Conservation (phyloP, 1,284 basidiomycete species). For the Anthracocystis walkeri region DNA sequence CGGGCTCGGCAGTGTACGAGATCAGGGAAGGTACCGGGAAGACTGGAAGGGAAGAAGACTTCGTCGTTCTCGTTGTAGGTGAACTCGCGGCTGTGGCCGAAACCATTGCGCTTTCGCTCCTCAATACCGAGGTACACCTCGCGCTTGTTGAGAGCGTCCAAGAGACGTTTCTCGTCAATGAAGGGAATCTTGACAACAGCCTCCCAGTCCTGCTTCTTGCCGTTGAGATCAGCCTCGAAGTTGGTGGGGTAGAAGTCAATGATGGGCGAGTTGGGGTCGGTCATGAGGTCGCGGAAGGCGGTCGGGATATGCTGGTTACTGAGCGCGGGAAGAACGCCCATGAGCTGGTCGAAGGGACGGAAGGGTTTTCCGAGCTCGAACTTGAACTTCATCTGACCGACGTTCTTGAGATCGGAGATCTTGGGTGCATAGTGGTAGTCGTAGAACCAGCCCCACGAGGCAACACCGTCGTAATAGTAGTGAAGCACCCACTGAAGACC, state of each 20-base stretch:
- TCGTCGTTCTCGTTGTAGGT: constrained; percentile 74
- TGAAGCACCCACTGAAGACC: constrained; percentile 99
- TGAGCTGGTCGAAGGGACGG: constrained; percentile 93
- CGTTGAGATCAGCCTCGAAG: constrained; percentile 94
- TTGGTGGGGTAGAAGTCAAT: constrained; percentile 92
- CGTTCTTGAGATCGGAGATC: constrained; percentile 80
- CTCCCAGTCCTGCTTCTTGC: constrained; percentile 99
- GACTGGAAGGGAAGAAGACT: constrained; percentile 85
- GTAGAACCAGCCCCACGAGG: constrained; percentile 99
- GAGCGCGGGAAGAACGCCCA: constrained; percentile 94
- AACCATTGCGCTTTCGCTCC: constrained; percentile 82
- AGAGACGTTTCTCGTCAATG: constrained; percentile 84
- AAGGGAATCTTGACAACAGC: constrained; percentile 99
- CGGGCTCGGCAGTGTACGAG: constrained; percentile 83
- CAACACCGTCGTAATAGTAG: constrained; percentile 97
- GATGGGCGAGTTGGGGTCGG: constrained; percentile 85
- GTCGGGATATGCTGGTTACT: constrained; percentile 87
- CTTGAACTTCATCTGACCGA: constrained; percentile 83
- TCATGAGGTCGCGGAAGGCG: constrained; percentile 93
- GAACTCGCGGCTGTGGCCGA: constrained; percentile 85
- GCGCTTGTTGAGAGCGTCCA: constrained; percentile 77
- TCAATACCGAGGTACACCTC: constrained; percentile 83
- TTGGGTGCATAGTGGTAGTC: constrained; percentile 88
- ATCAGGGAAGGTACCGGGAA: constrained; percentile 93
- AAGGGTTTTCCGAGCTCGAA: constrained; percentile 92